These are phyloP conservation scores for Lunularia cruciata DNA, from an alignment of 225 moss, liverwort and hornwort genomes.

Conservation along the genomic window DNA sequence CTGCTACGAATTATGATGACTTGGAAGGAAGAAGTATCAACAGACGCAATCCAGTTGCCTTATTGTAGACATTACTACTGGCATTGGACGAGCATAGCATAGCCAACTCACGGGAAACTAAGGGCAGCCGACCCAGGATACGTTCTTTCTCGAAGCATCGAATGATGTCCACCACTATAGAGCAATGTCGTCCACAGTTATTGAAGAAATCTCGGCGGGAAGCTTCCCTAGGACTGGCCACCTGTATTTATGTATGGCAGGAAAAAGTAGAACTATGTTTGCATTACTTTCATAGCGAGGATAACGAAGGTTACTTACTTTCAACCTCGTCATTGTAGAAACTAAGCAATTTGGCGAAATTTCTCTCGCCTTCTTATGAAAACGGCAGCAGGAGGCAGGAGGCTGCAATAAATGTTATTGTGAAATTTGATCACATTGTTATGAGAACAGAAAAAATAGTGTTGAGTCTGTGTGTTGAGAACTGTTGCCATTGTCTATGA, in stretches of 20 bases:
- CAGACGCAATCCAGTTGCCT: neutral
- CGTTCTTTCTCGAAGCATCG: neutral
- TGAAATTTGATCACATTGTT: too few species aligned
- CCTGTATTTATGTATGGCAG: conserved; percentile 4
- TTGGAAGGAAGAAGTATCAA: neutral
- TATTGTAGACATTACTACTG: conserved; percentile 1
- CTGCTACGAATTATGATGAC: neutral
- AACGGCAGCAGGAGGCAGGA: neutral
- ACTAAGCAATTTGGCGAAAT: conserved; percentile 19
- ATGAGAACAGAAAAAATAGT: too few species aligned
- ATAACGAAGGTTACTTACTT: neutral
- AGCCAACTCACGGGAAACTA: conserved; percentile 3
- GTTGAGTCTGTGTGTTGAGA: too few species aligned
- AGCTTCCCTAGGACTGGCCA: neutral
- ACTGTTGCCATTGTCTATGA: too few species aligned
- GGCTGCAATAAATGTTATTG: conserved; percentile 13
- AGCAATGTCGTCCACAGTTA: conserved; percentile 10
- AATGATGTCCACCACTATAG: neutral
- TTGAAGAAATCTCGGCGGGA: neutral
- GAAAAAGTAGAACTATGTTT: neutral
- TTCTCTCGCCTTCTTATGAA: conserved; percentile 1
- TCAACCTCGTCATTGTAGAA: neutral
- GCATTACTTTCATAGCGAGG: conserved; percentile 1
- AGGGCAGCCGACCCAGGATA: conserved; percentile 4
- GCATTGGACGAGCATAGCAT: conserved; percentile 6